Evolutionary conservation across 2,329 filamentous ascomycete genomes (phyloP), one percentile per base, ranked within the genome.

Genomic region (Tricladium varicosporioides): DNA sequence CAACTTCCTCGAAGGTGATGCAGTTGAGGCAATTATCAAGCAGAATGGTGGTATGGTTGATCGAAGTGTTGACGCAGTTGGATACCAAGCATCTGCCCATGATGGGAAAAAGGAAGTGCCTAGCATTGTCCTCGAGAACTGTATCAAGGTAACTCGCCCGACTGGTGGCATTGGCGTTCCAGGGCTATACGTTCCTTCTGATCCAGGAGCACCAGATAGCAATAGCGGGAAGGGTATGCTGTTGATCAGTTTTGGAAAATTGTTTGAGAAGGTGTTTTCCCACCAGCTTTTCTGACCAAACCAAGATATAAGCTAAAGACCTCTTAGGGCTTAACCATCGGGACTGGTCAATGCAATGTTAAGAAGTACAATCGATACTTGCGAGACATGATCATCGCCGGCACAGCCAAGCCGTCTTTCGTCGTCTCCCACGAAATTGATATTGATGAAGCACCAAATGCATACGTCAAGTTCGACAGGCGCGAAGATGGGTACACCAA

Each of bases 311-410:
- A 48, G 16, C 46, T 48, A 32, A 48, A 8, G 4, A 14, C 7
- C 18, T 52, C 27, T 27, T 19, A 84, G 80, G 83, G 84, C 1
- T 73, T 87, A 5, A 76, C 78, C 1, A 72, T 88, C 2, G 80
- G 81, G 9, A 85, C 82, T 2, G 83, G 84, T 0, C 83, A 87
- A 66, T 87, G 84, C 72, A 88, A 88, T 60, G 84, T 88, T 62
- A 88, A 87, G 71, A 74, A 80, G 0, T 88, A 88, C 70, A 88
- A 88, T 67, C 76, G 84, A 19, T 85, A 87, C 64, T 71, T 88
- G 42, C 77, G 85, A 11, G 84, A 88, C 59, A 73, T 88, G 64
- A 88, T 88, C 63, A 82, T 87, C 45, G 72, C 81, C 0, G 84
- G 85, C 2, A 80, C 79, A 57, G 85, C 85, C 0, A 86, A 85